phyloP scores from a whole-genome alignment of 192 early-diverging fungal species.

The Coemansia sp. region DNA sequence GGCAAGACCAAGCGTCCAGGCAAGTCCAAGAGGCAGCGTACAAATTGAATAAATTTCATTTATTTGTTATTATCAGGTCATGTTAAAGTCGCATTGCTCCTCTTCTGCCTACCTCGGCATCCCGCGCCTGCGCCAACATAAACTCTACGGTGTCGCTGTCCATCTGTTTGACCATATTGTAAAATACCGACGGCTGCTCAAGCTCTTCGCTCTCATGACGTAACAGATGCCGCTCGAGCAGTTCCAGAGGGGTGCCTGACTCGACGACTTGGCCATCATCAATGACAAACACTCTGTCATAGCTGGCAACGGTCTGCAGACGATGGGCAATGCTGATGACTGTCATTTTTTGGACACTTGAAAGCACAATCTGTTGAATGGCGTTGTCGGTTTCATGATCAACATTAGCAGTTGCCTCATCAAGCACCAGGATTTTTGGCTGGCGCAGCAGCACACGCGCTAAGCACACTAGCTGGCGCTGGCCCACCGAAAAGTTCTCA shows the following conservation, averaged over 20 bases:
- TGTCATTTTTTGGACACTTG: conserved; percentile 18
- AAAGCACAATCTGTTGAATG: conserved; percentile 68
- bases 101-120: background rate
- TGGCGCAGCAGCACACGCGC: conserved; percentile 64
- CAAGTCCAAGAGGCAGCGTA: conserved; percentile 43
- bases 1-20: conserved; percentile 45
- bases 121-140: conserved; percentile 17
- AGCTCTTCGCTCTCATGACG: background rate
- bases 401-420: conserved; percentile 73
- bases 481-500: conserved; percentile 70
- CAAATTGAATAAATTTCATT: conserved; percentile 1
- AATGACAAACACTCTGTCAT: conserved; percentile 63
- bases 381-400: conserved; percentile 62
- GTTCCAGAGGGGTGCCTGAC: conserved; percentile 28
- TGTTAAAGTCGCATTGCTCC: background rate
- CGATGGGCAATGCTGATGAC: conserved; percentile 78
- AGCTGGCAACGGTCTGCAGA: conserved; percentile 64
- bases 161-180: conserved; percentile 26
- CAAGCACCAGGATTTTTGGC: conserved; percentile 74
- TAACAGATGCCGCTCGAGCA: conserved; percentile 22
- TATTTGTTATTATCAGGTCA: too few relatives aligned
- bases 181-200: conserved; percentile 13
- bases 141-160: conserved; percentile 8
- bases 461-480: conserved; percentile 69
- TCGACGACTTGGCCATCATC: conserved; percentile 45